Evolutionary conservation across 176 grass and related monocot species (phyloP).

Genomic region (Themeda triandra): DNA sequence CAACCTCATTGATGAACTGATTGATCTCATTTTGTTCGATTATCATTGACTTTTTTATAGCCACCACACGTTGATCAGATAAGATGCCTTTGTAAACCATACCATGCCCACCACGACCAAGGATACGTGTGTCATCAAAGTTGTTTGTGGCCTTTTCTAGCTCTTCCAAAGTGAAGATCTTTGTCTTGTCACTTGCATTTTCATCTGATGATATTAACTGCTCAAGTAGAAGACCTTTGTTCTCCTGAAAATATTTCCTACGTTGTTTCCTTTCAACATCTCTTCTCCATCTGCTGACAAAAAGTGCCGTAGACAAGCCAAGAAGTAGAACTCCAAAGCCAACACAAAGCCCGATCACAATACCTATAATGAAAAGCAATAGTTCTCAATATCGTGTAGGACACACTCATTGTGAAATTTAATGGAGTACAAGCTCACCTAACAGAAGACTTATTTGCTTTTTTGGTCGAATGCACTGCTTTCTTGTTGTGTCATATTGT

Average conservation of each 20-base stretch:
- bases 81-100: slow-evolving; percentile 16
- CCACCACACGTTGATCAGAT: not conserved
- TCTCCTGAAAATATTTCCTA: slow-evolving; percentile 16
- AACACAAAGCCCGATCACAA: not conserved
- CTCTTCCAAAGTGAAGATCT: slow-evolving; percentile 4
- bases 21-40: not conserved
- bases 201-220: slow-evolving; percentile 21
- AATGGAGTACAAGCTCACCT: not conserved
- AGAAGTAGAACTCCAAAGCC: slow-evolving; percentile 19
- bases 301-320: not conserved
- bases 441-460: not conserved
- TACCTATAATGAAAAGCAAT: not conserved
- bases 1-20: not conserved
- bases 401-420: not conserved
- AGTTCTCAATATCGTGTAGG: too few relatives aligned
- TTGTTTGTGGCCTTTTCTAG: slow-evolving; percentile 7
- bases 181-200: not conserved
- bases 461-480: not conserved
- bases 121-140: not conserved
- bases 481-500: not conserved
- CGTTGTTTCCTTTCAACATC: not conserved
- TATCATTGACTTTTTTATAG: not conserved
- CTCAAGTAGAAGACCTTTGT: slow-evolving; percentile 21
- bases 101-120: not conserved
- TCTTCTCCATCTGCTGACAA: not conserved